Percentiles rank a stretch among this genome's conserved stretches.
Evolutionary conservation across 306 rosid genomes (phyloP).

Genomic region (Astragalus glycyphyllos): DNA sequence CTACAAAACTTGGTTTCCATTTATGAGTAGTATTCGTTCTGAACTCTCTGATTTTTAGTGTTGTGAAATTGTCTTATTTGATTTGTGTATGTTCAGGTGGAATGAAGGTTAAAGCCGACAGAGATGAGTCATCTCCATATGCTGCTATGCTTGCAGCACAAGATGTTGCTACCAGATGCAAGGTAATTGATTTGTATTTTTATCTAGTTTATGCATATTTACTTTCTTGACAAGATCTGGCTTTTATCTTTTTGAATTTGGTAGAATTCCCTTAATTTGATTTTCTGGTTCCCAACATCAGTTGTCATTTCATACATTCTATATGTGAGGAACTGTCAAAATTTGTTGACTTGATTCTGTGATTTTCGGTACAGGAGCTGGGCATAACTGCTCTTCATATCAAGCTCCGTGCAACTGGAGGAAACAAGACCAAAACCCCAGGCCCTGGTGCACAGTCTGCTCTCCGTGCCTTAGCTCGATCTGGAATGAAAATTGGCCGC

Average conservation of each 20-base stretch:
- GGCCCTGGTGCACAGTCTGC: constrained; percentile 95
- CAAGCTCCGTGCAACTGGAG: constrained; percentile 86
- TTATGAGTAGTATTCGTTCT: neutral
- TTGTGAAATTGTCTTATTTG: neutral
- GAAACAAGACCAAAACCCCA: constrained; percentile 84
- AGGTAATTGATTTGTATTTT: constrained; percentile 47
- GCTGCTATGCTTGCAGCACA: constrained; percentile 97
- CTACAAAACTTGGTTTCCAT: neutral
- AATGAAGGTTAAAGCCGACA: constrained; percentile 90
- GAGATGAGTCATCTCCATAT: constrained; percentile 87
- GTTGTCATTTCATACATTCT: neutral
- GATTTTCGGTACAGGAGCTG: constrained; percentile 57
- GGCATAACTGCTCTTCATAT: constrained; percentile 84
- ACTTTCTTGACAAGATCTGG: neutral
- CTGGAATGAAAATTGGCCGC: constrained; percentile 89
- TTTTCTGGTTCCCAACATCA: neutral
- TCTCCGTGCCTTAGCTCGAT: constrained; percentile 88
- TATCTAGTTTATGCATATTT: neutral
- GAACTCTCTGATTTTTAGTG: neutral
- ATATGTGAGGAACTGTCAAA: neutral
- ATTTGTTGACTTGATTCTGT: neutral
- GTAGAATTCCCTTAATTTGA: neutral
- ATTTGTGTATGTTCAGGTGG: constrained; percentile 57
- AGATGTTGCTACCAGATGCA: constrained; percentile 85
- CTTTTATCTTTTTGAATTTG: neutral